Evolutionary conservation across 2,329 filamentous ascomycete species (phyloP).

Genomic region (Lachnellula cervina): DNA sequence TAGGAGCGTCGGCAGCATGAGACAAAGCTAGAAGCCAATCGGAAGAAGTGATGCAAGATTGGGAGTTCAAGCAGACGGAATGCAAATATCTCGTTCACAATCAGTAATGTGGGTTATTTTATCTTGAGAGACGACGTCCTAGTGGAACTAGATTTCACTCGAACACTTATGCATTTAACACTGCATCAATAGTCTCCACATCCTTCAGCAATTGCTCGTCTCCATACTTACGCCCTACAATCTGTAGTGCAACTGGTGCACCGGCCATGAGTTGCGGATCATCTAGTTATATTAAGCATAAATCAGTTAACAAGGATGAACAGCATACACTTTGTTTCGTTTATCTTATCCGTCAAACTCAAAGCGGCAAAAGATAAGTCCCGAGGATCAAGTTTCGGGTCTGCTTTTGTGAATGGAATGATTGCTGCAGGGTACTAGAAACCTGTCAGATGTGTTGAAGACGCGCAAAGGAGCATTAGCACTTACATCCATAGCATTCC

Average conservation of each 20-base stretch:
- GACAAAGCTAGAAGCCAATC: too few species aligned
- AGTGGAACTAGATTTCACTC: background rate
- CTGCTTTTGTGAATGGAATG: constrained; percentile 30
- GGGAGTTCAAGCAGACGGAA: too few species aligned
- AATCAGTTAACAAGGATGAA: background rate
- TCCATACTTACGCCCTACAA: constrained; percentile 30
- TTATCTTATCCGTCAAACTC: constrained; percentile 24
- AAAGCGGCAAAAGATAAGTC: constrained; percentile 26
- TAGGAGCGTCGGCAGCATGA: too few species aligned
- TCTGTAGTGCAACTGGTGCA: constrained; percentile 32
- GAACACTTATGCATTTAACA: constrained; percentile 17
- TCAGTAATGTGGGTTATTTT: too few species aligned
- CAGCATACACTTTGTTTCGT: constrained; percentile 30
- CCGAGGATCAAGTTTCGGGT: constrained; percentile 28
- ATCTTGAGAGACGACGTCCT: too few species aligned
- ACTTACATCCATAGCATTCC: constrained; percentile 34
- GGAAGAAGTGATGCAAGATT: too few species aligned
- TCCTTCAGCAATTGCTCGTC: constrained; percentile 33
- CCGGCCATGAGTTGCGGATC: constrained; percentile 33
- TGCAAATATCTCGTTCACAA: too few species aligned
- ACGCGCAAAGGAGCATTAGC: background rate
- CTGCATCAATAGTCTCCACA: constrained; percentile 28
- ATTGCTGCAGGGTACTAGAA: constrained; percentile 32
- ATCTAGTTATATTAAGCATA: constrained; percentile 23
- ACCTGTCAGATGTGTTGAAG: background rate